These are phyloP conservation scores for Salinomyces thailandicus DNA, from an alignment of 2,329 filamentous ascomycete species.

Conservation along the genomic window DNA sequence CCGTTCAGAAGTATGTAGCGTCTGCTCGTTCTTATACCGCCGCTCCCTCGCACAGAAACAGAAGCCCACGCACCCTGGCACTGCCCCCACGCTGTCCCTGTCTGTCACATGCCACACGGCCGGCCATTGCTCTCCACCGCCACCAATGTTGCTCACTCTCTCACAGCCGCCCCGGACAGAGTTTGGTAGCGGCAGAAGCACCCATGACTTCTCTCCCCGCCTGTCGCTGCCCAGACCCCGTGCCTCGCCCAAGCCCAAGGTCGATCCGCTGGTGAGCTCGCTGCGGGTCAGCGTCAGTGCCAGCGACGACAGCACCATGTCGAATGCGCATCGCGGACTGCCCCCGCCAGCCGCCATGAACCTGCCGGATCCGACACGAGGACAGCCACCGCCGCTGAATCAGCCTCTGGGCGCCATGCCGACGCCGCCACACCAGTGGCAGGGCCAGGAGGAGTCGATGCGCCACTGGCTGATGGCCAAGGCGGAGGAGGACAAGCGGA, in stretches of 20 bases:
- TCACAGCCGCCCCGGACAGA: constrained; percentile 38
- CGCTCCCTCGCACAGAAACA: constrained; percentile 3
- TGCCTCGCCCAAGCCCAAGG: constrained; percentile 31
- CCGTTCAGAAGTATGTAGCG: constrained; percentile 4
- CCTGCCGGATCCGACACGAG: constrained; percentile 37
- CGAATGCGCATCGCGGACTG: constrained; percentile 42
- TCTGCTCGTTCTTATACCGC: constrained; percentile 3
- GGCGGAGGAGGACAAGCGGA: constrained; percentile 42
- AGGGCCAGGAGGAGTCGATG: constrained; percentile 42
- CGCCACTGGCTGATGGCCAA: constrained; percentile 42
- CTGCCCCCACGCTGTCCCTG: neutral
- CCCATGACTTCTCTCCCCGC: constrained; percentile 39
- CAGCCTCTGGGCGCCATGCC: constrained; percentile 30
- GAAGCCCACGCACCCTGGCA: no score
- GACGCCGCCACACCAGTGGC: constrained; percentile 38
- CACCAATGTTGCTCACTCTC: constrained; percentile 41
- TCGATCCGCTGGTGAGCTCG: constrained; percentile 30
- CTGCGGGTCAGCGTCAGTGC: constrained; percentile 31
- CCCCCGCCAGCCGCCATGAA: constrained; percentile 44
- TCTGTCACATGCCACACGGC: constrained; percentile 15
- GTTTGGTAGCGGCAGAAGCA: constrained; percentile 35
- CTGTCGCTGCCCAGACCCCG: constrained; percentile 29
- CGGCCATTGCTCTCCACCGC: constrained; percentile 4
- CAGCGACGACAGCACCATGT: constrained; percentile 33
- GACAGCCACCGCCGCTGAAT: constrained; percentile 28